Evolutionary conservation across 441 rosid species (phyloP), one percentile per base, ranked within the genome.

Genomic region (Mallotus repandus): DNA sequence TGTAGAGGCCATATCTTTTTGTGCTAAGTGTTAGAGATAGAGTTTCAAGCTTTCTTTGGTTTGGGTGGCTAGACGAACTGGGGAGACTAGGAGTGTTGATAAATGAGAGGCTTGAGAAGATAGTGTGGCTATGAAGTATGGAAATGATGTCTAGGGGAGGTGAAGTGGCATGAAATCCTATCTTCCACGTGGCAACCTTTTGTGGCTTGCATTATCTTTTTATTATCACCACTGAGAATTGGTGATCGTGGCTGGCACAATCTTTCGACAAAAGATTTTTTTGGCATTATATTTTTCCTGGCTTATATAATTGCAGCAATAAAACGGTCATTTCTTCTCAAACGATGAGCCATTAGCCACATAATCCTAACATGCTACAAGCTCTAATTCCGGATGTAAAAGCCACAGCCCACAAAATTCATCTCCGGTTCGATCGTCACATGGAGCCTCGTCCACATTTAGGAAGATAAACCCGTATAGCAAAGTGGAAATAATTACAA

Each of bases 111-210:
- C 14, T 54, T 54, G 66, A 48, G 81, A 74, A 22, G 12, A 62
- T n/a, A 61, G 76, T 63, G 78, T 76, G 75, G 83, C 18, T 58
- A 46, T 1, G 35, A 53, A 58, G 43, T n/a, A n/a, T n/a, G n/a
- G n/a, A n/a, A n/a, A n/a, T 21, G 45, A 32, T 0, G 41, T 38
- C 41, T 38, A 48, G 10, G 4, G 22, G 50, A 46, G 41, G 64
- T 48, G 73, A 66, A 55, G 63, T 82, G 77, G 78, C 79, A 49
- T 69, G 67, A 56, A 38, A 80, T 15, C 81, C 69, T 80, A 82
- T 81, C 84, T 82, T 84, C 86, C 92, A 88, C 86, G 87, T 89
- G 97, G 89, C 97, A 74, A 14, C 2, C 12, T 22, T 16, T 45
- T 62, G 79, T 84, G 87, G 82, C 22, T 72, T 69, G 57, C 82